Base-by-base conservation (phyloP, 2,329 filamentous ascomycete genomes). In the Claviceps citrina region DNA sequence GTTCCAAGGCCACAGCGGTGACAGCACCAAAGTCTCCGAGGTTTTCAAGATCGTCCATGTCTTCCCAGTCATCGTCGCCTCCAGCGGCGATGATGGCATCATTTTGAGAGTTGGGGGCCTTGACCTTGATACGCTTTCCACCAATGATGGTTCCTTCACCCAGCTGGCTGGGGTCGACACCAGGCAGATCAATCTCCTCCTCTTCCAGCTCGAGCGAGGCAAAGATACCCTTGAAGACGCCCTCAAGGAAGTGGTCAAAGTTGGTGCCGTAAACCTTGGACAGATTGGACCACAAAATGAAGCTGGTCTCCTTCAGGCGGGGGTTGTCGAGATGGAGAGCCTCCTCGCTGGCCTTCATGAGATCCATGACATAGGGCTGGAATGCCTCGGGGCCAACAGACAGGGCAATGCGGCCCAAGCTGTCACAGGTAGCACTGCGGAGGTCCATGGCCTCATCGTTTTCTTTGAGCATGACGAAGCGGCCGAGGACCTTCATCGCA, bases 231-330 rank as follows among this genome's bases (percentile, higher is more conserved):
- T 81, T 77, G 58, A 89, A 81, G 38, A 85, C 82, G 38, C 81
- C 83, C 0, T 73, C 68, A 6, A 91, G 71, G 64, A 85, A 91
- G 43, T 82, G 78, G 42, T 76, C 74, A 46, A 93, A 89, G 40
- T 86, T 71, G 54, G 84, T 81, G 52, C 81, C 79, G 61, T 96
- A 96, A 8, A 96, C 85, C 66, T 93, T 93, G 46, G 89, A 82
- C 56, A 98, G 78, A 31, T 84, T 85, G 48, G 84, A 86, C 89
- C 91, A 98, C 40, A 98, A 72, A 46, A 96, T 93, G 65, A 94
- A 98, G 58, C 85, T 94, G 46, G 86, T 95, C 68, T 98, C 91
- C 61, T 86, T 84, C 38, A 96, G 76, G 42, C 87, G 76, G 31
- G 87, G 83, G 64, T 95, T 87, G 51, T 85, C 87, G 3, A 98